Percentiles rank a stretch among this genome's conserved stretches.
Conservation (phyloP, 2,329 filamentous ascomycete species). For the Chaetomium sp. region DNA sequence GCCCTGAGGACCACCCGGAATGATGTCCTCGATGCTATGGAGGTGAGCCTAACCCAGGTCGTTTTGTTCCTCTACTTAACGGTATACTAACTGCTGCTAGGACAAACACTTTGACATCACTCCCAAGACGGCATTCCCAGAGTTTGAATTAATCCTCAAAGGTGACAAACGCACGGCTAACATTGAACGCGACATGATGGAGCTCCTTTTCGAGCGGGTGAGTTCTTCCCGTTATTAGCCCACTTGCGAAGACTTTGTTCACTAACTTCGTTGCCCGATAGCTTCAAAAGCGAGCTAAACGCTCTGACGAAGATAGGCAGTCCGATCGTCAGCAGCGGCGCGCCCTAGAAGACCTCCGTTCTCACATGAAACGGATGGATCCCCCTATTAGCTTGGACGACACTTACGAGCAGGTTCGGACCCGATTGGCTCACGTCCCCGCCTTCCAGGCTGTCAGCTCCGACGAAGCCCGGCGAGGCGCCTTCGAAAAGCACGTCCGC, state of each 20-base stretch:
- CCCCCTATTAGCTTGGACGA: constrained; percentile 72
- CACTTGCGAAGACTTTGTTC: neutral
- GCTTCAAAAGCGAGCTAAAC: constrained; percentile 77
- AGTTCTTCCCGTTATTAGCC: constrained; percentile 24
- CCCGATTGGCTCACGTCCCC: constrained; percentile 69
- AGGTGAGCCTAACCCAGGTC: constrained; percentile 50
- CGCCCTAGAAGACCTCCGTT: constrained; percentile 76
- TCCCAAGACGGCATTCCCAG: constrained; percentile 77
- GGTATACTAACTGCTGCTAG: constrained; percentile 35
- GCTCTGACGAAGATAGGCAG: constrained; percentile 77
- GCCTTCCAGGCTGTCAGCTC: constrained; percentile 79
- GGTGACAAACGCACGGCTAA: constrained; percentile 82
- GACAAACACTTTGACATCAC: constrained; percentile 90
- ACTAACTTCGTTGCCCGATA: constrained; percentile 28
- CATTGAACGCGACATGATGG: constrained; percentile 72
- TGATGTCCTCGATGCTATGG: constrained; percentile 78
- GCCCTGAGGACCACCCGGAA: constrained; percentile 75
- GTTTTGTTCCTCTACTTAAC: neutral
- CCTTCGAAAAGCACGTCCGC: constrained; percentile 87
- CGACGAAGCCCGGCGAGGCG: constrained; percentile 74
- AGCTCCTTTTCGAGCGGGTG: constrained; percentile 77
- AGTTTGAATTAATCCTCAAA: constrained; percentile 76
- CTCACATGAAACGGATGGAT: constrained; percentile 81
- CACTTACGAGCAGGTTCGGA: constrained; percentile 81
- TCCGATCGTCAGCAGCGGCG: constrained; percentile 80